Percentiles rank a stretch among this genome's conserved stretches.
Evolutionary conservation across 805 yeast genomes (phyloP).

Genomic region (Cyberlindnera maclurae): DNA sequence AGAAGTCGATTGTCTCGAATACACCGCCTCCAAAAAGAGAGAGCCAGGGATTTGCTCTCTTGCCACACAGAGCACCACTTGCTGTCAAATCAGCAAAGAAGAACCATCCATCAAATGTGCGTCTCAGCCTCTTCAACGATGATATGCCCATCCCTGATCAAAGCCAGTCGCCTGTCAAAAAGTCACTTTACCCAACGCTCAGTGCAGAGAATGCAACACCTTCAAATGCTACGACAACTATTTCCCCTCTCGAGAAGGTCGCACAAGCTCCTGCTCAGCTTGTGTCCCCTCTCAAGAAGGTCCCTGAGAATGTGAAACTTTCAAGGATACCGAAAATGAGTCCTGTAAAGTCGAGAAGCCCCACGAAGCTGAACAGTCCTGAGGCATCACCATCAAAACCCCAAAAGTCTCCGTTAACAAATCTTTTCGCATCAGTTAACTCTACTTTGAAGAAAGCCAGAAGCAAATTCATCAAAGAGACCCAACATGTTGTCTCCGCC

Average conservation of each 20-base stretch:
- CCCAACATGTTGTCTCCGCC: conserved; percentile 7
- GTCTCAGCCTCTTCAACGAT: conserved; percentile 16
- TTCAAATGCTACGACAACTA: conserved; percentile 4
- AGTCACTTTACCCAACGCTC: conserved; percentile 17
- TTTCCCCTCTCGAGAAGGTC: conserved; percentile 5
- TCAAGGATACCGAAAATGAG: conserved; percentile 2
- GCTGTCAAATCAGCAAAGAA: conserved; percentile 23
- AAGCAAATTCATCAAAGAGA: conserved; percentile 16
- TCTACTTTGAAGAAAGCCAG: conserved; percentile 20
- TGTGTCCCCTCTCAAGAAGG: neutral
- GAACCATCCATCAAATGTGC: conserved; percentile 3
- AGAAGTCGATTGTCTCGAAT: conserved; percentile 6
- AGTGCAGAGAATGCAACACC: conserved; percentile 7
- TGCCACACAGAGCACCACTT: conserved; percentile 26
- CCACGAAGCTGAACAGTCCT: conserved; percentile 8
- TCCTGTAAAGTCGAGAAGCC: conserved; percentile 4
- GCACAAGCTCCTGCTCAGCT: neutral
- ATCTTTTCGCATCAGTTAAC: conserved; percentile 20
- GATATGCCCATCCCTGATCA: neutral
- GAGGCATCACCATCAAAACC: conserved; percentile 4
- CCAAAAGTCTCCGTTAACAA: conserved; percentile 20
- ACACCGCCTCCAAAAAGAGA: conserved; percentile 21
- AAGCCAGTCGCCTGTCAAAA: neutral
- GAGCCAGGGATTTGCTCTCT: conserved; percentile 25
- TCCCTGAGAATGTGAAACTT: neutral